A percentile compares a stretch with the other conserved stretches of the same genome.
Conservation (phyloP, 2,329 filamentous ascomycete species). For the Sclerotinia sclerotiorum region DNA sequence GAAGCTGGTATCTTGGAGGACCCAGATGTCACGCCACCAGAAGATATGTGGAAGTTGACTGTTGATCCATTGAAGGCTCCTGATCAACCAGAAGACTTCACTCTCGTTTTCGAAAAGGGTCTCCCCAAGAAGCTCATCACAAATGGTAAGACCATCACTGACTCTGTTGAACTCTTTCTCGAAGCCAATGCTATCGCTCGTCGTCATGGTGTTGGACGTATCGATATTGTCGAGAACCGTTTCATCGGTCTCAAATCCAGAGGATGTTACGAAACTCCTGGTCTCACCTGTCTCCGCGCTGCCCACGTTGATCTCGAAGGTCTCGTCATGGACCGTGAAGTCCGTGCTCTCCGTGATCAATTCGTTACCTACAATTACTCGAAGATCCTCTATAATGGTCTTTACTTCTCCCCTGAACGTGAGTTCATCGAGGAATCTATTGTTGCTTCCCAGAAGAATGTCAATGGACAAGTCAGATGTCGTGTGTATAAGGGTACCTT, state of each 20-base stretch:
- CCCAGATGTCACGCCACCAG: conserved; percentile 62
- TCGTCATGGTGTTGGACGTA: conserved; percentile 72
- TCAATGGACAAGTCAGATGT: conserved; percentile 62
- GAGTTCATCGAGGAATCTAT: conserved; percentile 69
- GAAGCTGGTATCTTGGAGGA: conserved; percentile 76
- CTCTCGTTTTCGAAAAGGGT: conserved; percentile 70
- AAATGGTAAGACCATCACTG: conserved; percentile 63
- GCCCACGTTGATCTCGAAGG: conserved; percentile 59
- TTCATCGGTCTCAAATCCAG: conserved; percentile 79
- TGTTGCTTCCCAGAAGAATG: conserved; percentile 57
- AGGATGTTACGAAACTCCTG: conserved; percentile 69
- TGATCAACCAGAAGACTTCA: conserved; percentile 69
- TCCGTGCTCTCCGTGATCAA: conserved; percentile 68
- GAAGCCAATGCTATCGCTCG: conserved; percentile 70
- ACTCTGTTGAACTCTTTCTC: conserved; percentile 70
- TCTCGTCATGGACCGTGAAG: conserved; percentile 66
- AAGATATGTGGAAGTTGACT: conserved; percentile 79
- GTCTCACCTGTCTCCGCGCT: conserved; percentile 39
- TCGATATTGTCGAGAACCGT: conserved; percentile 82
- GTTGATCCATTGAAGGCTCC: conserved; percentile 68
- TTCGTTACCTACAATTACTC: conserved; percentile 66
- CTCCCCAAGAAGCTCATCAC: conserved; percentile 65
- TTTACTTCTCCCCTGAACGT: conserved; percentile 67
- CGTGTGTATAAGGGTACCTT: conserved; percentile 67
- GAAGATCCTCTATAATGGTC: conserved; percentile 59